Evolutionary conservation across 768 basidiomycete species (phyloP), one percentile per base, ranked within the genome.

Genomic region (Trametes meyenii): DNA sequence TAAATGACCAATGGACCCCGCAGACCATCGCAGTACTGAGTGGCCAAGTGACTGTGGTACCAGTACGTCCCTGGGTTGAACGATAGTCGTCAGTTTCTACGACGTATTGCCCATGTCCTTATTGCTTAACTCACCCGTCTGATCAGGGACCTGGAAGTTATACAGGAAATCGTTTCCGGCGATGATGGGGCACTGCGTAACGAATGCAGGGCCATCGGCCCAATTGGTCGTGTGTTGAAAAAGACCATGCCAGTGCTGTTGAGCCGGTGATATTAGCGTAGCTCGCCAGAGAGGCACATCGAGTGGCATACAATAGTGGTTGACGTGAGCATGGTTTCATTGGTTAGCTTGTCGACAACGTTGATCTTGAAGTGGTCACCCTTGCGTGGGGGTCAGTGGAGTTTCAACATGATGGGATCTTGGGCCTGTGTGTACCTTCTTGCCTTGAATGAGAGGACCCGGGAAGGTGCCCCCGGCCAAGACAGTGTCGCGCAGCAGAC

Each of bases 171-270:
- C 76, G 36, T 76, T 38, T 3, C 74, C 76, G 0, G 81, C 55
- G 19, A 62, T 58, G 38, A 74, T 72, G 1, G 73, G 73, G 46
- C 73, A 74, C 55, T 74, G 73, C 64, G 77, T 82, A 36, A 82
- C 81, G 59, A 81, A 81, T 1, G 76, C 68, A 13, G 74, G 44
- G 7, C 83, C 83, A 50, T 84, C 83, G 50, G 78, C 80, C 36
- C 77, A 72, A 4, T 77, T 78, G 14, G 75, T 72, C 12, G 71
- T 70, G 17, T 72, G 59, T 63, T 83, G 81, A 60, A 77, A 79
- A 8, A 83, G 36, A 8, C 82, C 82, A 58, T 83, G 82, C 82
- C 82, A 83, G 29, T 71, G 70, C 70, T 71, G 39, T 19, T 21
- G 36, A 33, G 29, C 17, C 76, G 60, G 77, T 75, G 17, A 80